phyloP scores from a whole-genome alignment of 176 grass and related monocot species.

The Oryza meyeriana region DNA sequence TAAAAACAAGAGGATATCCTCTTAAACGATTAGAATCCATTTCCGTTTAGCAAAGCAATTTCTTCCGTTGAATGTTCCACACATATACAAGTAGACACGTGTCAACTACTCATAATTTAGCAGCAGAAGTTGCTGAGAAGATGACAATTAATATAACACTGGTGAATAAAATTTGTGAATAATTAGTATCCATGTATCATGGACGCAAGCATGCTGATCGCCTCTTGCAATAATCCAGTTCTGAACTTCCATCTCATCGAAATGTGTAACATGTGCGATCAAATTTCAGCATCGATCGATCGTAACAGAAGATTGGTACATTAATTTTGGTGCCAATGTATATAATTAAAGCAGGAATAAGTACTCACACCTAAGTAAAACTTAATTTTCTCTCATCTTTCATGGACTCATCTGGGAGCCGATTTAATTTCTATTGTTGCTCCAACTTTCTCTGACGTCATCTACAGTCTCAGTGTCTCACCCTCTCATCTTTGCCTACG shows the following conservation, averaged over 20 bases:
- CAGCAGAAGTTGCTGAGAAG: background rate
- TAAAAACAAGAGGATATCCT: no score
- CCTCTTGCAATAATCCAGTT: background rate
- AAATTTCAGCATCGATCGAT: background rate
- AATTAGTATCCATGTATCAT: background rate
- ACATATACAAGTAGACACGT: background rate
- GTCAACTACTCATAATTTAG: background rate
- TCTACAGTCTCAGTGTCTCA: background rate
- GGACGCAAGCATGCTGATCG: no score
- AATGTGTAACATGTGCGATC: conserved; percentile 3
- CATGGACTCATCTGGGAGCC: conserved; percentile 7
- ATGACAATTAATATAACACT: background rate
- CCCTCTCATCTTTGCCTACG: background rate
- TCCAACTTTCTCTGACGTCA: conserved; percentile 13
- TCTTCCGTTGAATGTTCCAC: background rate
- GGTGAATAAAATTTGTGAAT: no score
- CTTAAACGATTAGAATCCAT: no score
- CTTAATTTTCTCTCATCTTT: background rate
- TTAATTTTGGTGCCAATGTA: background rate
- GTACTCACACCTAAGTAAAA: background rate
- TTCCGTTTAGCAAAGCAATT: no score
- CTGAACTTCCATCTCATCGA: background rate
- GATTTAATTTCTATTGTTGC: background rate
- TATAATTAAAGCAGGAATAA: background rate
- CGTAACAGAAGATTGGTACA: background rate